Evolutionary conservation across 2,329 filamentous ascomycete genomes (phyloP), one percentile per base, ranked within the genome.

Genomic region (Calonectria honghensis): DNA sequence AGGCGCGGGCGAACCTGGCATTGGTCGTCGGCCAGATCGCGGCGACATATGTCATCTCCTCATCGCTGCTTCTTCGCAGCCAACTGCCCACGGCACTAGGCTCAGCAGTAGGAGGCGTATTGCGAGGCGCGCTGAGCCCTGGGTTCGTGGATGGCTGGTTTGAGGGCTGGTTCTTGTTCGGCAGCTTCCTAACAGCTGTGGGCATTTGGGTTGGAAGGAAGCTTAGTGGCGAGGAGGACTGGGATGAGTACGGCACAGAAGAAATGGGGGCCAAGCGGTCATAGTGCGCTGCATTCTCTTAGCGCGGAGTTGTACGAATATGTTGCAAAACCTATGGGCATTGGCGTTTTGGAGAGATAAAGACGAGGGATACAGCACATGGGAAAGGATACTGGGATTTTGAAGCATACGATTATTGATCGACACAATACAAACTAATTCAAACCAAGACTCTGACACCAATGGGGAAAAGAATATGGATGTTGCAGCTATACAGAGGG

Each of bases 11-110:
- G 13, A 96, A 96, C 81, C 89, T 97, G 45, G 94, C 95, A 1
- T 89, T 98, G 16, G 88, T 96, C 54, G 92, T 96, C 45, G 94
- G 93, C 6, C 95, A 98, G 84, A 92, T 97, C 57, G 92, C 92
- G 1, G 95, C 94, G 2, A 96, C 95, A 1, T 97, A 98, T 82
- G 95, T 97, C 68, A 96, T 98, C 80, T 94, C 92, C 73, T 93
- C 94, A 1, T 94, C 94, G 3, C 86, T 98, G 77, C 88, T 98
- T 73, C 87, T 98, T 61, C 86, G 95, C 66, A 94, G 94, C 79
- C 96, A 95, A 83, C 87, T 98, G 77, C 95, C 95, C 0, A 89
- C 88, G 48, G 94, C 96, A 82, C 93, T 96, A 82, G 92, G 95
- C 73, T 92, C 91, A 65, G 94, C 94, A 2, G 94, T 97, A 4